Evolutionary conservation across 192 early-diverging fungal genomes (phyloP), one percentile per base, ranked within the genome.

Genomic region (Coemansia sp.): DNA sequence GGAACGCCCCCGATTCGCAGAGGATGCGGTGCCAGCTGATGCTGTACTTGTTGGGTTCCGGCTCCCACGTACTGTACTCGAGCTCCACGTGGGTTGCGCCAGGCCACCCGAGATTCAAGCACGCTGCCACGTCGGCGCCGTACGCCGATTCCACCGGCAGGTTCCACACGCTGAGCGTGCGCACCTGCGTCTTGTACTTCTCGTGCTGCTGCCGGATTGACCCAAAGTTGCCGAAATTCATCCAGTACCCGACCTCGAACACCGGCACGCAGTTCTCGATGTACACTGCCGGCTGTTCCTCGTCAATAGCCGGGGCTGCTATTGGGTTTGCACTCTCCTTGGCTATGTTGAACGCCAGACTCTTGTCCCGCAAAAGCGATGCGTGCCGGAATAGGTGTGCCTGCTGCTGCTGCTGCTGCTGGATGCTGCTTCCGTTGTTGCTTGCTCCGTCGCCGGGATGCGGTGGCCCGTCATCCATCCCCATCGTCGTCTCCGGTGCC

Each of bases 1-100:
- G 78, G 19, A 81, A 73, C 18, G 65, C 65, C 8, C 54, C 10
- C 2, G 78, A 81, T 57, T 81, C 78, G 62, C 78, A 81, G 39
- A 81, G 57, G 18, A 81, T 72, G 26, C 68, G 64, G 57, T 81
- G 78, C 78, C 78, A 81, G 9, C 69, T 26, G 12, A 81, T 81
- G 45, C 73, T 76, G 70, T 76, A 70, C 26, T 66, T 63, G 67
- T 81, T 81, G 41, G 78, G 78, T 65, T 81, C 78, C 9, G 78
- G 78, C 58, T 81, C 78, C 78, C 78, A 81, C 18, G 78, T 81
- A 16, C 78, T 81, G 61, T 81, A 81, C 62, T 81, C 78, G 21
- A 81, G 51, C 46, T 73, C 75, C 45, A 81, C 78, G 18, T 81
- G 78, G 18, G 78, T 76, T 13, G 52, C 78, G 22, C 46, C 54